Percentiles rank a stretch among this genome's conserved stretches.
phyloP scores from a whole-genome alignment of 345 rosid species.

The Lepidium aucheri region DNA sequence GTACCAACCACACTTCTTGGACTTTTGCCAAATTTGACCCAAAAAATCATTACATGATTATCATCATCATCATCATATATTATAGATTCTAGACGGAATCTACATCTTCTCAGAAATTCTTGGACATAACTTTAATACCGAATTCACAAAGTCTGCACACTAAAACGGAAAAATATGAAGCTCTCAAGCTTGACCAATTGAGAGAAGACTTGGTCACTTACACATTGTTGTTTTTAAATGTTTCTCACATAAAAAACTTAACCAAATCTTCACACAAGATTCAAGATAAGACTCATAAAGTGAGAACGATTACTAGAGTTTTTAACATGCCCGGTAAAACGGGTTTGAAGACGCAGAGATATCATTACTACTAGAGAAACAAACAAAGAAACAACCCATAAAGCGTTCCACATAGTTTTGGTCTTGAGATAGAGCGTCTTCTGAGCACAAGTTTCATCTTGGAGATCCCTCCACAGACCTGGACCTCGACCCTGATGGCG shows the following conservation, averaged over 20 bases:
- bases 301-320: not conserved
- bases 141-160: not conserved
- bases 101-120: not conserved
- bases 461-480: constrained; percentile 59
- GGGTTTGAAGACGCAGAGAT: not conserved
- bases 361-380: not conserved
- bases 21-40: not conserved
- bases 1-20: not conserved
- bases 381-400: not conserved
- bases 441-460: constrained; percentile 10
- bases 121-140: not conserved
- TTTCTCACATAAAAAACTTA: not conserved
- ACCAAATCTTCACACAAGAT: constrained; percentile 8
- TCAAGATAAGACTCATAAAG: not conserved
- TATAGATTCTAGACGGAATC: not conserved
- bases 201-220: not conserved
- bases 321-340: constrained; percentile 1
- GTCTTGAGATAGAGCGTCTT: not conserved
- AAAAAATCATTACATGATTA: not conserved
- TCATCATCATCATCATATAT: no score
- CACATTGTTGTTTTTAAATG: not conserved
- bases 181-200: not conserved
- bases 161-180: not conserved
- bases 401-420: not conserved
- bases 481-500: constrained; percentile 71